Percentiles rank a stretch among this genome's conserved stretches.
Evolutionary conservation across 2,329 filamentous ascomycete genomes (phyloP).

Genomic region (Penicillium crustosum): DNA sequence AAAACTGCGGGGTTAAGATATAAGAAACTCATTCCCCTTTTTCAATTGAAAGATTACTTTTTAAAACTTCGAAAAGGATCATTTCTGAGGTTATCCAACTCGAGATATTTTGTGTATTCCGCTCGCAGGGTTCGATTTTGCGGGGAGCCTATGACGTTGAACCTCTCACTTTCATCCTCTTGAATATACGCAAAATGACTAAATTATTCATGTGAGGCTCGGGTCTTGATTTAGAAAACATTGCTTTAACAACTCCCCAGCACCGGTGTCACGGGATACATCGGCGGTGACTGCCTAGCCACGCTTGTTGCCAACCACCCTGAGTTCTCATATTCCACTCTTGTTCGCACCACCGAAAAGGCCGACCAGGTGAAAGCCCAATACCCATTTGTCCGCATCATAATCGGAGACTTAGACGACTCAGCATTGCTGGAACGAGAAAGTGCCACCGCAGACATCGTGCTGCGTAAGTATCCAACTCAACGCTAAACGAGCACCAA

Average conservation of each 20-base stretch:
- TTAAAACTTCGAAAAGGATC: neutral
- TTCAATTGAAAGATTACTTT: neutral
- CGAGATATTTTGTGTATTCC: neutral
- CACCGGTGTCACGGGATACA: conserved; percentile 52
- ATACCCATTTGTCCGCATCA: conserved; percentile 52
- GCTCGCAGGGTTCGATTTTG: neutral
- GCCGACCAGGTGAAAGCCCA: conserved; percentile 35
- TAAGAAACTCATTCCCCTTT: neutral
- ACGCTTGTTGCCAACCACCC: conserved; percentile 43
- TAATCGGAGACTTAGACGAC: conserved; percentile 53
- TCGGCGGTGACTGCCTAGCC: conserved; percentile 51
- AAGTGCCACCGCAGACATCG: conserved; percentile 51
- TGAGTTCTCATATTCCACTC: conserved; percentile 39
- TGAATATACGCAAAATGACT: conserved; percentile 10
- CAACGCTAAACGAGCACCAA: neutral
- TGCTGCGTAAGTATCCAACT: conserved; percentile 40
- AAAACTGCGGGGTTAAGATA: neutral
- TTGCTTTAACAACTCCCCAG: conserved; percentile 25
- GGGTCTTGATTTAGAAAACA: fast-evolving
- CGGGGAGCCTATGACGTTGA: neutral
- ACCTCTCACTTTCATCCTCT: neutral
- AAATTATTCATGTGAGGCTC: conserved; percentile 20
- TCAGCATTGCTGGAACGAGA: conserved; percentile 47
- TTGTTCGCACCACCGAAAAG: conserved; percentile 42
- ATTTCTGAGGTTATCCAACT: neutral